Evolutionary conservation across 2,329 filamentous ascomycete genomes (phyloP).

Genomic region (Neophaeococcomyces aloes): DNA sequence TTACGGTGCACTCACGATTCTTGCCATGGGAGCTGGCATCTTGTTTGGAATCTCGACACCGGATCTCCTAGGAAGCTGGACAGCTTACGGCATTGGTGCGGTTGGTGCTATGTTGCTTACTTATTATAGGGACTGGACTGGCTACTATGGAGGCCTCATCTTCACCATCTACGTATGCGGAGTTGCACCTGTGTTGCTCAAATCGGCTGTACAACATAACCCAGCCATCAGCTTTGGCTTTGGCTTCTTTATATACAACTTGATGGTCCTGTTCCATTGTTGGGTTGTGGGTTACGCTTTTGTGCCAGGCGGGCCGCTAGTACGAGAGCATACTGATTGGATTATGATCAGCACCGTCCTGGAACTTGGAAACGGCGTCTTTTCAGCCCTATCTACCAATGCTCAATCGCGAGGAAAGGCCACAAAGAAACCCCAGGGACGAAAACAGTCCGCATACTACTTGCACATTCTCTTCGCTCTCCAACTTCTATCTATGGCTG

Average conservation of each 20-base stretch:
- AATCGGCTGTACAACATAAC: conserved; percentile 62
- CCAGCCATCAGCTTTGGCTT: conserved; percentile 75
- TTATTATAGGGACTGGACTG: conserved; percentile 68
- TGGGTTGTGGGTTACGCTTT: conserved; percentile 99
- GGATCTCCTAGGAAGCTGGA: conserved; percentile 63
- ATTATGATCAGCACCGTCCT: conserved; percentile 82
- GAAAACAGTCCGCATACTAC: conserved; percentile 54
- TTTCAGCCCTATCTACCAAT: conserved; percentile 51
- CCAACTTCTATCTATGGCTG: conserved; percentile 67
- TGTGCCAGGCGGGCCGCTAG: conserved; percentile 82
- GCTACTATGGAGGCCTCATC: conserved; percentile 72
- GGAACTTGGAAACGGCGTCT: conserved; percentile 72
- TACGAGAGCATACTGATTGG: conserved; percentile 93
- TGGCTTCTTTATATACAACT: conserved; percentile 84
- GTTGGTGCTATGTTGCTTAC: conserved; percentile 71
- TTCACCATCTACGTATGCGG: conserved; percentile 74
- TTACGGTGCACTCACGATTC: conserved; percentile 79
- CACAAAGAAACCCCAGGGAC: conserved; percentile 29
- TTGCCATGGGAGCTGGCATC: conserved; percentile 75
- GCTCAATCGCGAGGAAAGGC: conserved; percentile 27
- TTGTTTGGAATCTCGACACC: conserved; percentile 65
- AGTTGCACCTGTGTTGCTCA: conserved; percentile 62
- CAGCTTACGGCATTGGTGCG: conserved; percentile 65
- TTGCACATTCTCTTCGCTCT: conserved; percentile 62
- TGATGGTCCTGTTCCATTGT: conserved; percentile 92